Conservation (phyloP, 108 stramenopile genomes). For the Nannochloropsis gaditana region DNA sequence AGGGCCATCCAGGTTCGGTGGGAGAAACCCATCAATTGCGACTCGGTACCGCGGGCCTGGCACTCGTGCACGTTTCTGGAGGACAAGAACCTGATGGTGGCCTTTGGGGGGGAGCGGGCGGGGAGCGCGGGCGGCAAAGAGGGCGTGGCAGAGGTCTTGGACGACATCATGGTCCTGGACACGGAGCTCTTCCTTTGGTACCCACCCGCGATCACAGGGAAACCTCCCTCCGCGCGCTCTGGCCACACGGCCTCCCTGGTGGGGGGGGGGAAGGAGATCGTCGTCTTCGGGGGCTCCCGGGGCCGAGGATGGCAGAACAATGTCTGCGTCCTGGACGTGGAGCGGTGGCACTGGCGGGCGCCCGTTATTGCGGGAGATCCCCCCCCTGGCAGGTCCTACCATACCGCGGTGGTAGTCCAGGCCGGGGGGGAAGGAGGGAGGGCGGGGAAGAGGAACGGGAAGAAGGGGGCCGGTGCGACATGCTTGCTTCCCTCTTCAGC, state of each 20-base stretch:
- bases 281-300: slow-evolving; percentile 41
- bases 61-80: slow-evolving; percentile 42
- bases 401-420: slow-evolving; percentile 36
- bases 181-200: slow-evolving; percentile 46
- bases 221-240: slow-evolving; percentile 41
- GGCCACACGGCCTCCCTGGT: slow-evolving; percentile 42
- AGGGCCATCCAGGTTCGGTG: slow-evolving; percentile 23
- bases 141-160: slow-evolving; percentile 22
- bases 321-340: slow-evolving; percentile 43
- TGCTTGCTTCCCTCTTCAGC: not conserved
- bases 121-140: not conserved
- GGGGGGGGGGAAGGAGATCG: slow-evolving; percentile 28
- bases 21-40: slow-evolving; percentile 46
- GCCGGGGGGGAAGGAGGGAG: not conserved
- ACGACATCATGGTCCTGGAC: slow-evolving; percentile 52
- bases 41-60: slow-evolving; percentile 40
- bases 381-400: slow-evolving; percentile 42
- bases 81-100: slow-evolving; percentile 47
- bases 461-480: not conserved
- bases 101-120: slow-evolving; percentile 46
- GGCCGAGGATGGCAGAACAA: slow-evolving; percentile 45
- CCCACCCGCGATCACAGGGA: slow-evolving; percentile 47
- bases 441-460: slow-evolving; percentile 10
- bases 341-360: slow-evolving; percentile 48
- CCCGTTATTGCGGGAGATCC: slow-evolving; percentile 38